phyloP scores from a whole-genome alignment of 2,329 filamentous ascomycete species.

The Dothistroma septosporum region DNA sequence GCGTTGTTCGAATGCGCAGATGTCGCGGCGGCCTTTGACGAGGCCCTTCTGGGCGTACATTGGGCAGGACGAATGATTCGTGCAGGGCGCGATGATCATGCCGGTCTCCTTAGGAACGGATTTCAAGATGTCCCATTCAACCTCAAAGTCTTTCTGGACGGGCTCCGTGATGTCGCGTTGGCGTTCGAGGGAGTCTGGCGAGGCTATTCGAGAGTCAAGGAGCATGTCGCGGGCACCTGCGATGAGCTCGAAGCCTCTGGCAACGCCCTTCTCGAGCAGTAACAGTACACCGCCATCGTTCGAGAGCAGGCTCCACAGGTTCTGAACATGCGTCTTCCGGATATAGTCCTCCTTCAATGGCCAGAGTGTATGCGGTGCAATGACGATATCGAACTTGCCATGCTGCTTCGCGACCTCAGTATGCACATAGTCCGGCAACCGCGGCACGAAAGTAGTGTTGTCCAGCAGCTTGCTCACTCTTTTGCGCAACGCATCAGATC shows the following conservation, averaged over 20 bases:
- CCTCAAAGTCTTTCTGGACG: constrained; percentile 16
- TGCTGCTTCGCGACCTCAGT: constrained; percentile 48
- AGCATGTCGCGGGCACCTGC: constrained; percentile 78
- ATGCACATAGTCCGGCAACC: constrained; percentile 77
- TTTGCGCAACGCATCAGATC: constrained; percentile 68
- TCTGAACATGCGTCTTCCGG: constrained; percentile 75
- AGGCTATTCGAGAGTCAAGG: constrained; percentile 68
- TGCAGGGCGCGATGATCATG: constrained; percentile 68
- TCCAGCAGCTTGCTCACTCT: constrained; percentile 73
- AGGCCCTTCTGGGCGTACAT: constrained; percentile 74
- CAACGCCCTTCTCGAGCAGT: constrained; percentile 84
- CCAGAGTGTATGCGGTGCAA: constrained; percentile 81
- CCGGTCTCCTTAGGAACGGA: constrained; percentile 49
- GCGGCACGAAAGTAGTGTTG: constrained; percentile 86
- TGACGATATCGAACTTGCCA: constrained; percentile 77
- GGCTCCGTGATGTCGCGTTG: constrained; percentile 10
- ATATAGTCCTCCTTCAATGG: constrained; percentile 69
- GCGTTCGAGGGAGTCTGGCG: constrained; percentile 42
- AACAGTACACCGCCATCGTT: constrained; percentile 82
- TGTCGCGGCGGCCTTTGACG: constrained; percentile 74
- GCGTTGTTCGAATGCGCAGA: constrained; percentile 85
- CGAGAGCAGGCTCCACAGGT: constrained; percentile 82
- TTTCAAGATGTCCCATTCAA: not conserved
- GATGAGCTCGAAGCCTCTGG: constrained; percentile 86
- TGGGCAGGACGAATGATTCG: constrained; percentile 81